These are phyloP conservation scores for Aspergillus quadricinctus DNA, from an alignment of 2,329 filamentous ascomycete species.

Conservation along the genomic window DNA sequence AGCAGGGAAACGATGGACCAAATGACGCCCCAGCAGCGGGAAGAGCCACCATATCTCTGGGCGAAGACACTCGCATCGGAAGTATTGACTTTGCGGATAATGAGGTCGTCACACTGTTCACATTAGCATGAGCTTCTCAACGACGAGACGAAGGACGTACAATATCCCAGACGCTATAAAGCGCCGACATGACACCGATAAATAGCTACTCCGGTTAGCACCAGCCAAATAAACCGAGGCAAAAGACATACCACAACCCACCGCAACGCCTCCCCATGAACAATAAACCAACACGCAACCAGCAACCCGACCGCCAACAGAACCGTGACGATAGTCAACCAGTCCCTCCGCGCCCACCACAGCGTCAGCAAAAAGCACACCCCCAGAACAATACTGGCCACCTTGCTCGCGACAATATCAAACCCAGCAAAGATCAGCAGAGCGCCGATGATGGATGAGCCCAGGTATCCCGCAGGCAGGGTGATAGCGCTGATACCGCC, in stretches of 20 bases:
- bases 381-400: constrained; percentile 69
- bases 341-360: constrained; percentile 77
- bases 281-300: constrained; percentile 74
- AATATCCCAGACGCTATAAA: constrained; percentile 82
- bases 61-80: constrained; percentile 78
- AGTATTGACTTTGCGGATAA: constrained; percentile 73
- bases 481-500: constrained; percentile 68
- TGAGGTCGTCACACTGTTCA: constrained; percentile 67
- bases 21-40: constrained; percentile 74
- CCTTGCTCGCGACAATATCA: constrained; percentile 73
- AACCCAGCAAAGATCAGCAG: constrained; percentile 76
- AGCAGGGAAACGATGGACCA: constrained; percentile 69
- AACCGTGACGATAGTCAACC: constrained; percentile 70
- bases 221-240: not conserved
- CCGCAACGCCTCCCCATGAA: constrained; percentile 66
- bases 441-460: constrained; percentile 71
- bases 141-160: constrained; percentile 33
- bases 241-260: constrained; percentile 59
- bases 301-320: constrained; percentile 66
- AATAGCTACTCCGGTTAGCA: constrained; percentile 52
- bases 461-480: constrained; percentile 72
- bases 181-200: constrained; percentile 74
- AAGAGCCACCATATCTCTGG: constrained; percentile 71
- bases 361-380: constrained; percentile 73
- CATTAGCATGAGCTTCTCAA: constrained; percentile 2